Evolutionary conservation across 1,284 basidiomycete genomes (phyloP).

Genomic region (Leccinum griseonigrum): DNA sequence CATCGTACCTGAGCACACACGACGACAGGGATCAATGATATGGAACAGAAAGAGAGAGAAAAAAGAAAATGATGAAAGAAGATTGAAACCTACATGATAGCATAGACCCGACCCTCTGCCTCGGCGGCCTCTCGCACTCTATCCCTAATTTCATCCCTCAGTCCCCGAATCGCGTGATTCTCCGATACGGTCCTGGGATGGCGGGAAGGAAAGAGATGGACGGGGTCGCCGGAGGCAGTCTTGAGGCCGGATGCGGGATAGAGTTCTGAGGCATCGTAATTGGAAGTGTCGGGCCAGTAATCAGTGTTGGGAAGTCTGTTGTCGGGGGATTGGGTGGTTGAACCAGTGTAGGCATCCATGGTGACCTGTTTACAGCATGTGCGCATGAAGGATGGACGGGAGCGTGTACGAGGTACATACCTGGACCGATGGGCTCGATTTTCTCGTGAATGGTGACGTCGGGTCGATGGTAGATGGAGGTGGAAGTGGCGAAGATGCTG

Average conservation of each 20-base stretch:
- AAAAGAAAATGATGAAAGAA: neutral
- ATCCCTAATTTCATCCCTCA: constrained; percentile 71
- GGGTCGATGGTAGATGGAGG: constrained; percentile 5
- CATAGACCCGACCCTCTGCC: constrained; percentile 70
- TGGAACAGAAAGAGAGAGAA: too few species aligned
- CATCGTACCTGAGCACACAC: constrained; percentile 60
- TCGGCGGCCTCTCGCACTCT: constrained; percentile 71
- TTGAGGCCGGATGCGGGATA: constrained; percentile 66
- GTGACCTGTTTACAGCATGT: constrained; percentile 43
- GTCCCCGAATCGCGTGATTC: constrained; percentile 50
- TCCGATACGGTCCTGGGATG: constrained; percentile 66
- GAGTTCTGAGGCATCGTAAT: constrained; percentile 66
- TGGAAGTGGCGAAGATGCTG: constrained; percentile 4
- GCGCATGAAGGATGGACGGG: neutral
- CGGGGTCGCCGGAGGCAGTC: constrained; percentile 51
- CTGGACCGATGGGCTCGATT: constrained; percentile 52
- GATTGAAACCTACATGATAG: constrained; percentile 62
- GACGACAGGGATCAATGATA: neutral
- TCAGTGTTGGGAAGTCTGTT: constrained; percentile 70
- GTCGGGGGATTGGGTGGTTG: constrained; percentile 53
- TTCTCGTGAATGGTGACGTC: too few species aligned
- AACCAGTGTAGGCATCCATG: constrained; percentile 87
- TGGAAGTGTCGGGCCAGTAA: constrained; percentile 72
- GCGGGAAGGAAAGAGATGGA: constrained; percentile 71
- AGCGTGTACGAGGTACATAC: constrained; percentile 27